Conservation (phyloP, 257 asterid species). For the Solanum neorickii region DNA sequence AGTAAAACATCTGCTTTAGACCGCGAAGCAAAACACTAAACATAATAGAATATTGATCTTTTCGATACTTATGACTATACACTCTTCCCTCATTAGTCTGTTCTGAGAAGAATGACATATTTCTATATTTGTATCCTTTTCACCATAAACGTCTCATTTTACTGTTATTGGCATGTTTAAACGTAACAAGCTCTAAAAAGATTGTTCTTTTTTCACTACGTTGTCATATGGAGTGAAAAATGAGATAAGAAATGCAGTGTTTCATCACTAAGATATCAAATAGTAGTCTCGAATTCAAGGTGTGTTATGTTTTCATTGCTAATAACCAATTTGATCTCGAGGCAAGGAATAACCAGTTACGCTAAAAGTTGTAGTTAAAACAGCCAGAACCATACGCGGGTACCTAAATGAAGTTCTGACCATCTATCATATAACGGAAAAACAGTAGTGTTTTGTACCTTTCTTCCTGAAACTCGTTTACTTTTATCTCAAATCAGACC, state of each 20-base stretch:
- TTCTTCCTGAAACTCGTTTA: not conserved
- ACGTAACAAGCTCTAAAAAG: not conserved
- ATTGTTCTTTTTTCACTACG: not conserved
- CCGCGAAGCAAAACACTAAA: not conserved
- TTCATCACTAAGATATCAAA: not conserved
- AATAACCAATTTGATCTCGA: not conserved
- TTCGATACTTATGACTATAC: not conserved
- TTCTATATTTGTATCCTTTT: not conserved
- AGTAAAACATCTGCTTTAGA: not conserved
- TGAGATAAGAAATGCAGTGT: not conserved
- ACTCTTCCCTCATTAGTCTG: not conserved
- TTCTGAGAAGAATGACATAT: not conserved
- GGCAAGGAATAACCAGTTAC: not conserved
- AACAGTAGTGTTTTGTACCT: not conserved
- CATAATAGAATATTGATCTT: not conserved
- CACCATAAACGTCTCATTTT: not conserved
- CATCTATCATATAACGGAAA: not conserved
- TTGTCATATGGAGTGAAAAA: not conserved
- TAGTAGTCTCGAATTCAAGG: not conserved
- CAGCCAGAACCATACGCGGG: not conserved
- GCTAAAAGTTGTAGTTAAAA: not conserved
- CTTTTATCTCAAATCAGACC: constrained; percentile 18
- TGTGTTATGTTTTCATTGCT: not conserved
- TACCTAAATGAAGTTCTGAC: not conserved
- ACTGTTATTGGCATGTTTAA: not conserved